Evolutionary conservation across 2,329 filamentous ascomycete species (phyloP), one percentile per base, ranked within the genome.

Genomic region (Pseudogymnoascus sp.): DNA sequence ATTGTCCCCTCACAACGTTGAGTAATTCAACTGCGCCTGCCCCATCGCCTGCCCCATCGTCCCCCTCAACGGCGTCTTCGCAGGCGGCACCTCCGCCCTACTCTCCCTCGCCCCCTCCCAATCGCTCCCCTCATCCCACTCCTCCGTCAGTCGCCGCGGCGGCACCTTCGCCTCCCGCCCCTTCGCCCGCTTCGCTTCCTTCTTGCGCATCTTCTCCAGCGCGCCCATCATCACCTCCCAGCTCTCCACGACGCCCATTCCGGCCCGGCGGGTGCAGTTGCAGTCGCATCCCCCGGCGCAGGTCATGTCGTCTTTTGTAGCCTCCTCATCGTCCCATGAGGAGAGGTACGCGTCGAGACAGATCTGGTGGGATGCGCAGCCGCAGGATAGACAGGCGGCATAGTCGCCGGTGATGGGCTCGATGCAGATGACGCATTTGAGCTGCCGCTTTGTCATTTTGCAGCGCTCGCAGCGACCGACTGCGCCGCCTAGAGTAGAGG

Each of bases 271-370:
- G 0, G 81, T 78, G 68, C 86, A 89, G 64, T 83, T 77, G 69
- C 86, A 89, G 70, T 88, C 86, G 69, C 88, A 86, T 1, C 85
- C 85, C 0, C 84, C 85, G 0, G 85, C 84, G 63, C 86, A 89
- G 56, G 80, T 73, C 1, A 75, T 80, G 71, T 85, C 83, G 21
- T 40, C 59, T 28, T 60, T 60, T 60, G 59, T 25, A 14, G 10
- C 59, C 12, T 60, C 82, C 82, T 5, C 62, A 46, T 64, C 62
- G 11, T 64, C 59, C 18, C 59, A 60, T 16, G 31, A 38, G 10
- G 59, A 60, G 18, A 60, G 82, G 83, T 84, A 86, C 69, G 84
- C 82, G 2, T 78, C 78, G 14, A 85, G 77, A 66, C 86, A 89
- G 7, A 76, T 72, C 53, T 85, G 81, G 71, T 89, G 86, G 61